Evolutionary conservation across 345 rosid species (phyloP).

Genomic region (Salix purpurea): DNA sequence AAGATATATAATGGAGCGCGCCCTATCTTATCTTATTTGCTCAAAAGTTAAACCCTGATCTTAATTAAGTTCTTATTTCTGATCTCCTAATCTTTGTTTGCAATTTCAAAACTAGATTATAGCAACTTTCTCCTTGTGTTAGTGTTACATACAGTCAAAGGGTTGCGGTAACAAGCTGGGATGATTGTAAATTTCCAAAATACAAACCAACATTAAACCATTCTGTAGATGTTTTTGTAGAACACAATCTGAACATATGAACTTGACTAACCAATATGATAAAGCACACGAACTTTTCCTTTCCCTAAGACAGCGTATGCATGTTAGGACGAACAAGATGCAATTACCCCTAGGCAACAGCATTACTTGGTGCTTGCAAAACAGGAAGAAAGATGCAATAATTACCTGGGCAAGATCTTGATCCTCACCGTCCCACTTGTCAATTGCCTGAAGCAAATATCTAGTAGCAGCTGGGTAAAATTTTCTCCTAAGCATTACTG

Average conservation of each 20-base stretch:
- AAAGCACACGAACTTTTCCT: not conserved
- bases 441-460: constrained; percentile 79
- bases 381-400: not conserved
- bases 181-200: not conserved
- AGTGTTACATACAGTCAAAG: not conserved
- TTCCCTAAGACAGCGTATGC: not conserved
- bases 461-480: constrained; percentile 86
- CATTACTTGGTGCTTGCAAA: not conserved
- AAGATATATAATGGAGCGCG: not conserved
- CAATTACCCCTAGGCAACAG: not conserved
- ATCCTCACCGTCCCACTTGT: constrained; percentile 96
- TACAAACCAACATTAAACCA: not conserved
- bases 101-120: not conserved
- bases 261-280: too few relatives aligned
- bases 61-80: not conserved
- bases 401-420: constrained; percentile 98
- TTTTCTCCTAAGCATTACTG: constrained; percentile 89
- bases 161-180: not conserved
- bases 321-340: not conserved
- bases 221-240: not conserved
- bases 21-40: not conserved
- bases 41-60: not conserved
- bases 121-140: not conserved
- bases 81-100: not conserved
- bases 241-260: not conserved